Evolutionary conservation across 2,329 filamentous ascomycete genomes (phyloP), one percentile per base, ranked within the genome.

Genomic region (Monosporascus sp.): DNA sequence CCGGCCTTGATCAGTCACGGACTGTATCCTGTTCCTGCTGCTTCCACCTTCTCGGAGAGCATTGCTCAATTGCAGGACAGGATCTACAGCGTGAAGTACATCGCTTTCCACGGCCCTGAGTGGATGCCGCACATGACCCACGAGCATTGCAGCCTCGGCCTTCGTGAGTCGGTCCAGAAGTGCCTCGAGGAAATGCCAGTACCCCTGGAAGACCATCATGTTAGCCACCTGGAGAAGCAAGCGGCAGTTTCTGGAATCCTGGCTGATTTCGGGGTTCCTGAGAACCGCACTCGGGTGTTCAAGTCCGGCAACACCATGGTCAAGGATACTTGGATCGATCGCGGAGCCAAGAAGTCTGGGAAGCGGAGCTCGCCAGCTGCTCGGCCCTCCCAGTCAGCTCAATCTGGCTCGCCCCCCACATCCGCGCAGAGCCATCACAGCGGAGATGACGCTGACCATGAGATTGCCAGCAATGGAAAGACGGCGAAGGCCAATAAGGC

Each of bases 111-210:
- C 8, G 63, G 63, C 8, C 54, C 35, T 6, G 56, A 64, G 25
- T 61, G 55, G 49, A 51, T 47, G 27, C 63, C 63, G 6, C 60
- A 64, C 18, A 49, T 54, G 46, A 55, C 55, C 4, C 64, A 65
- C 47, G 52, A 50, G 4, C 37, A 43, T 8, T 65, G 64, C 18
- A 58, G 54, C 47, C 56, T 64, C 20, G 55, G 61, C 15, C 57
- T 64, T 6, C 14, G 44, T 8, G 47, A 59, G 27, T 45, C 55
- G 0, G 49, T 60, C 0, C 31, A 20, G 2, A 25, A 25, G 20
- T 58, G 58, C 35, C 22, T 63, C 8, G 51, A 56, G n/a, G 43
- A 48, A 1, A 61, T 64, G 56, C 37, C 31, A 6, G 56, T 58
- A 15, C 53, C 57, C 3, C 38, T 63, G 15, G 25, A 48, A 22